These are phyloP conservation scores for Rhodotorula babjevae DNA, from an alignment of 768 basidiomycete genomes.

Conservation along the genomic window DNA sequence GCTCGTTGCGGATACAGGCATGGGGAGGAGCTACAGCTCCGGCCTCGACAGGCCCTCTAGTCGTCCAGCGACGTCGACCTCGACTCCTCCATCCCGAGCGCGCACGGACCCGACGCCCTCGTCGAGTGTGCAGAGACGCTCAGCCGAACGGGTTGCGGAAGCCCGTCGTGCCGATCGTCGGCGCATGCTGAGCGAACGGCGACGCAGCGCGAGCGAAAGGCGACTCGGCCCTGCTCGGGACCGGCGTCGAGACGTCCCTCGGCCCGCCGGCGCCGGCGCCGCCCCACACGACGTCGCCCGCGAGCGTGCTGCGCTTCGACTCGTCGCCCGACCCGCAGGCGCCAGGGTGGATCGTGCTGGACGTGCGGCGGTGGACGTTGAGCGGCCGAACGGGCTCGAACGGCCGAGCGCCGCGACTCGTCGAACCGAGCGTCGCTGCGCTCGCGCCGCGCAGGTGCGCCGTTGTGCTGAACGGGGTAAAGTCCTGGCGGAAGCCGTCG, in stretches of 20 bases:
- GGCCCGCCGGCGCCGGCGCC: slow-evolving; percentile 8
- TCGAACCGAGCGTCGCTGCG: neutral
- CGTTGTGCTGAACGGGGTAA: neutral
- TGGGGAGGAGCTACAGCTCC: too few species aligned
- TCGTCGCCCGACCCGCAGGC: neutral
- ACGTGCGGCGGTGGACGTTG: slow-evolving; percentile 3
- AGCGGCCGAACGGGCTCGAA: neutral
- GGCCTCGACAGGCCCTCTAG: too few species aligned
- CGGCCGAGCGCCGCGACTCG: neutral
- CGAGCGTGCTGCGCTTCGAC: neutral
- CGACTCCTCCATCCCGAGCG: too few species aligned
- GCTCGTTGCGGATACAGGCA: too few species aligned
- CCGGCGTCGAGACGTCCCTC: slow-evolving; percentile 1
- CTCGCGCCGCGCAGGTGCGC: neutral
- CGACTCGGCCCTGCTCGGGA: neutral
- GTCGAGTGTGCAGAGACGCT: neutral
- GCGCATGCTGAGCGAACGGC: neutral
- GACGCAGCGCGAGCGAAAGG: neutral
- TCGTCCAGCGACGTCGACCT: too few species aligned
- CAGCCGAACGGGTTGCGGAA: slow-evolving; percentile 32
- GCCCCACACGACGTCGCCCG: slow-evolving; percentile 2
- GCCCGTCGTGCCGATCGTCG: slow-evolving; percentile 18
- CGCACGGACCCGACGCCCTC: too few species aligned
- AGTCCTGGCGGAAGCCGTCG: slow-evolving; percentile 4
- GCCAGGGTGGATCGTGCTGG: neutral